Evolutionary conservation across 768 basidiomycete genomes (phyloP).

Genomic region (Filobasidium wieringae): DNA sequence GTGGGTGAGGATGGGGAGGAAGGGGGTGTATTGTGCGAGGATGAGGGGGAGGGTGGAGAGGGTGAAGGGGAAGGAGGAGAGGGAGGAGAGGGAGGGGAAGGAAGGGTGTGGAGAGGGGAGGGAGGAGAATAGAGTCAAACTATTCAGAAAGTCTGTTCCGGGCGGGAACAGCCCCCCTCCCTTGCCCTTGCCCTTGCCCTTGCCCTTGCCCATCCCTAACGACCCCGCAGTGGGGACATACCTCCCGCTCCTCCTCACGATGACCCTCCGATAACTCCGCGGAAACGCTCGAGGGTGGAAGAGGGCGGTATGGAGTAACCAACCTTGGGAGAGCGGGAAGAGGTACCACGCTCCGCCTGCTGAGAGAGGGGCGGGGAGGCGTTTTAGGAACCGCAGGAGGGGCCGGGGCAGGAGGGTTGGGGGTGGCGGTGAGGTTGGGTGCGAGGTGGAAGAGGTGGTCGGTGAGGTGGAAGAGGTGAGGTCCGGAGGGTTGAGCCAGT

Average conservation of each 20-base stretch:
- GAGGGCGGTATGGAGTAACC: conserved; percentile 5
- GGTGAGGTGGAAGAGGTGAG: background rate
- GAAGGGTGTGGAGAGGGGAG: background rate
- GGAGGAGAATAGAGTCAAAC: background rate
- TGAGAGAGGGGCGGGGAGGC: background rate
- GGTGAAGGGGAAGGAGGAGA: conserved; percentile 8
- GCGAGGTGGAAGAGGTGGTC: conserved; percentile 3
- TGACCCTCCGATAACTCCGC: conserved; percentile 1
- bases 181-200: no score
- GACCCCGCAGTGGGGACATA: background rate
- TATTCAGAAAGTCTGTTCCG: no score
- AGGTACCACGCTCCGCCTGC: conserved; percentile 13
- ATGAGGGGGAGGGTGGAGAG: background rate
- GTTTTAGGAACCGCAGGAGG: background rate
- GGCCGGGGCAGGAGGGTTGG: background rate
- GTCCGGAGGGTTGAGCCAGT: background rate
- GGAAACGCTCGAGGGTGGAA: conserved; percentile 8
- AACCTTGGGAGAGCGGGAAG: conserved; percentile 10
- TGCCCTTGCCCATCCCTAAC: no score
- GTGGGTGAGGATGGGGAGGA: background rate
- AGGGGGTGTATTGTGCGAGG: conserved; percentile 5
- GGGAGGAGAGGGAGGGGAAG: background rate
- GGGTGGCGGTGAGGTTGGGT: background rate
- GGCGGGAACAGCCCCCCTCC: no score
- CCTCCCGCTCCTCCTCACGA: conserved; percentile 1